A percentile compares a stretch with the other conserved stretches of the same genome.
Conservation (phyloP, 2,329 filamentous ascomycete genomes). For the Clonostachys rhizophaga region DNA sequence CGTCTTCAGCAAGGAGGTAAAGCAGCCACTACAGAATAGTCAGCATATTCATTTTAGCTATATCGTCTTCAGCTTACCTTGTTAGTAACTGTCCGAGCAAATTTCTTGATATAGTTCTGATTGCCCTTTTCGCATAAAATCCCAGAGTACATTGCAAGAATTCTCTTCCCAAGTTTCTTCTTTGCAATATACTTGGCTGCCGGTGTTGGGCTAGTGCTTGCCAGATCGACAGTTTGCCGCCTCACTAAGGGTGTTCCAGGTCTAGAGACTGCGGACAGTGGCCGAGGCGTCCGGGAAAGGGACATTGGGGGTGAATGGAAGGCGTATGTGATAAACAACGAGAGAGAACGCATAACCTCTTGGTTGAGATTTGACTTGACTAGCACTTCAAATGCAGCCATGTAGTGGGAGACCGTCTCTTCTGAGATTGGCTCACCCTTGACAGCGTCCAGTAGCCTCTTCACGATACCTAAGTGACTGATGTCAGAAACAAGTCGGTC, state of each 20-base stretch:
- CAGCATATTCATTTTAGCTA: constrained; percentile 2
- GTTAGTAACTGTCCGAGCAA: constrained; percentile 91
- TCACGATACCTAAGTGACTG: constrained; percentile 67
- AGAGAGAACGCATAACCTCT: constrained; percentile 80
- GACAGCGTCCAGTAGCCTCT: constrained; percentile 81
- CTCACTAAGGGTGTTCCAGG: constrained; percentile 33
- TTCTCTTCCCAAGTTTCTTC: constrained; percentile 66
- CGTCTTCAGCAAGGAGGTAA: constrained; percentile 83
- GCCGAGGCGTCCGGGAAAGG: constrained; percentile 45
- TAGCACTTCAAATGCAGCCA: constrained; percentile 73
- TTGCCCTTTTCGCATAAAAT: constrained; percentile 73
- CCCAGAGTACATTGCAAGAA: constrained; percentile 73
- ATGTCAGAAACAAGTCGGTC: not conserved
- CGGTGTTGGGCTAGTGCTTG: constrained; percentile 18
- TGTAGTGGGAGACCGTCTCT: constrained; percentile 70
- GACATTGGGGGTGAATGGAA: constrained; percentile 59
- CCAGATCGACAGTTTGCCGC: constrained; percentile 28
- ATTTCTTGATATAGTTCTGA: constrained; percentile 69
- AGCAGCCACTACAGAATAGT: constrained; percentile 67
- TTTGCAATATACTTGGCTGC: constrained; percentile 45
- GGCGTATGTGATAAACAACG: constrained; percentile 89
- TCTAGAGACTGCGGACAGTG: constrained; percentile 28
- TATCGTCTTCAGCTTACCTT: constrained; percentile 53
- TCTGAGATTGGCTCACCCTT: constrained; percentile 76
- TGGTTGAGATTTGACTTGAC: constrained; percentile 77